Evolutionary conservation across 768 basidiomycete genomes (phyloP).

Genomic region (Amanita fuliginea): DNA sequence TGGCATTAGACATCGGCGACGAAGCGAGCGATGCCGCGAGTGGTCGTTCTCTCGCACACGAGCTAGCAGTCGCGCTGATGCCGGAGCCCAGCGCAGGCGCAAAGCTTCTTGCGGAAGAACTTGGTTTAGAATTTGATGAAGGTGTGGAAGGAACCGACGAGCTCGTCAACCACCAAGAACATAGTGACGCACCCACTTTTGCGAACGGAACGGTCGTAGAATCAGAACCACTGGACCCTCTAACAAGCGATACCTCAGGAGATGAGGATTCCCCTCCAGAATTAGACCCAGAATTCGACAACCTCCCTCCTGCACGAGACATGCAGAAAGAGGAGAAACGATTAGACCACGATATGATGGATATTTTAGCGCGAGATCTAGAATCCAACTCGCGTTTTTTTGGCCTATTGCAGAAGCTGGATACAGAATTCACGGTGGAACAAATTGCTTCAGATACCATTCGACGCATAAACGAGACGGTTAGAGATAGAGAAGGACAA

Average conservation of each 20-base stretch:
- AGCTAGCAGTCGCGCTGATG: conserved; percentile 79
- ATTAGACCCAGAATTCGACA: conserved; percentile 35
- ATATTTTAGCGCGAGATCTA: conserved; percentile 61
- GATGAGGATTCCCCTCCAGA: conserved; percentile 22
- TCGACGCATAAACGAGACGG: conserved; percentile 62
- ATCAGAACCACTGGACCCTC: conserved; percentile 14
- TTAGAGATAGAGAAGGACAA: conserved; percentile 71
- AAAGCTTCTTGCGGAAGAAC: conserved; percentile 74
- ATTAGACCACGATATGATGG: conserved; percentile 54
- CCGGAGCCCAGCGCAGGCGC: conserved; percentile 76
- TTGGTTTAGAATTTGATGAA: conserved; percentile 84
- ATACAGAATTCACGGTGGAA: conserved; percentile 50
- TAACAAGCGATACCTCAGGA: conserved; percentile 16
- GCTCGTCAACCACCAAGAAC: conserved; percentile 14
- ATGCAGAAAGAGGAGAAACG: conserved; percentile 18
- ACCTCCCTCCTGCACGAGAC: conserved; percentile 19
- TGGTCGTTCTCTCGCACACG: conserved; percentile 69
- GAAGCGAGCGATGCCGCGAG: conserved; percentile 31
- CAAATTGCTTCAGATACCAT: conserved; percentile 66
- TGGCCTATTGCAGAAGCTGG: conserved; percentile 56
- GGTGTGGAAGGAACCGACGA: conserved; percentile 76
- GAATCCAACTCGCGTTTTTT: conserved; percentile 73
- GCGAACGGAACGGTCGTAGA: conserved; percentile 28
- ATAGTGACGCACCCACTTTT: conserved; percentile 25
- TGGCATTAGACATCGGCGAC: conserved; percentile 21